Conservation (phyloP, 257 asterid genomes). For the Sherardia arvensis region DNA sequence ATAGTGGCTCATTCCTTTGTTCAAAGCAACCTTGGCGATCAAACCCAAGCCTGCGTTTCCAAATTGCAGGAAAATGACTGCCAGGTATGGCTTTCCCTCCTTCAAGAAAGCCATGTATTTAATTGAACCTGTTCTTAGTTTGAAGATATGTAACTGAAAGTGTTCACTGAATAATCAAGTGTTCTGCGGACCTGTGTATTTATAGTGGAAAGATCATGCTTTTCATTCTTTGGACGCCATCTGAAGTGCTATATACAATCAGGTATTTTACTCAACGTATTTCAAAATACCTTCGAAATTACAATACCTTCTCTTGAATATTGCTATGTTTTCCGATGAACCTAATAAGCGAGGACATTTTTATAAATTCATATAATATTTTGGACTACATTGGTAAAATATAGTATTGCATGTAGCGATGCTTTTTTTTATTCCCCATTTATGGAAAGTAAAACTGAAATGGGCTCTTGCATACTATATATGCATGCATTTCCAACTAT, state of each 20-base stretch:
- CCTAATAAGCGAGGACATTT: too few relatives aligned
- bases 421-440: neutral
- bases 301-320: too few relatives aligned
- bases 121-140: too few relatives aligned
- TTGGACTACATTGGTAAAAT: too few relatives aligned
- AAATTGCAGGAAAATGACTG: slow-evolving; percentile 36
- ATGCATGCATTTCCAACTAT: neutral
- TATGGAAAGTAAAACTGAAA: neutral
- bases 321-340: too few relatives aligned
- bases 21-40: slow-evolving; percentile 45
- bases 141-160: neutral
- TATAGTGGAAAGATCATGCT: slow-evolving; percentile 1
- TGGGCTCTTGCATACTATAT: neutral
- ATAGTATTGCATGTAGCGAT: too few relatives aligned
- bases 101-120: slow-evolving; percentile 16
- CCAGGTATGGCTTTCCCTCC: slow-evolving; percentile 37
- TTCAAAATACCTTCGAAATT: too few relatives aligned
- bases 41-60: slow-evolving; percentile 40
- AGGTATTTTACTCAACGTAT: too few relatives aligned
- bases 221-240: slow-evolving; percentile 1
- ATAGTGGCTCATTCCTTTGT: slow-evolving; percentile 51
- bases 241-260: too few relatives aligned
- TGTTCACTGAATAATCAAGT: neutral
- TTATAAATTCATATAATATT: too few relatives aligned
- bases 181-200: neutral